Base-by-base conservation (phyloP, 2,329 filamentous ascomycete genomes). In the Talaromyces sp. region DNA sequence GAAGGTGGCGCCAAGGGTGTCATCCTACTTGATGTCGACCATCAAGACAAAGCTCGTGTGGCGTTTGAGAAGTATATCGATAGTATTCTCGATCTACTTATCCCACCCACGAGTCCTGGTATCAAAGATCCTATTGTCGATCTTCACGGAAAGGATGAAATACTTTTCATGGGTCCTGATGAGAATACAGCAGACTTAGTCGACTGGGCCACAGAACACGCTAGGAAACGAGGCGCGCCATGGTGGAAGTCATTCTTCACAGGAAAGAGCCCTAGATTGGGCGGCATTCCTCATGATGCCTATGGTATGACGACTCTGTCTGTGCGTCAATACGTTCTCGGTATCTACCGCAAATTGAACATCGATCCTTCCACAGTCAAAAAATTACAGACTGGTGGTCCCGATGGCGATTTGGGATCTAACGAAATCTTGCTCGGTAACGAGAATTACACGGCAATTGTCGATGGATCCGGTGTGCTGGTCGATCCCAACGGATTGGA, bases 171-270 rank as follows among this genome's bases (percentile, higher is more conserved):
- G 92, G 95, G 95, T 39, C 95, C 95, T 0, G 95, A 99, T 71
- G 95, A 99, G 87, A 99, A 99, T 82, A 99, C 95, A 1, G 95
- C 95, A 25, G 92, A 97, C 73, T 85, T 99, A 39, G 95, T 99
- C 61, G 89, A 99, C 80, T 99, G 95, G 95, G 95, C 95, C n/a
- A 99, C 95, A 1, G 90, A 95, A 78, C 95, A 99, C 78, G 95
- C 95, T 67, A 88, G 92, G 61, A 82, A 83, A 67, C 89, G 95
- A 71, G 93, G 93, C 54, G 95, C 95, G 4, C 92, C 93, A 33
- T 99, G 94, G 92, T 99, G 95, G 95, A 99, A 99, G 85, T 99
- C 95, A 0, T 99, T 99, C 87, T 99, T 99, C 85, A 99, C 95
- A 2, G 95, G 95, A 74, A 99, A 99, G 85, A 97, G 92, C 71